Evolutionary conservation across 306 rosid species (phyloP), one percentile per base, ranked within the genome.

Genomic region (Carpinus viminea): DNA sequence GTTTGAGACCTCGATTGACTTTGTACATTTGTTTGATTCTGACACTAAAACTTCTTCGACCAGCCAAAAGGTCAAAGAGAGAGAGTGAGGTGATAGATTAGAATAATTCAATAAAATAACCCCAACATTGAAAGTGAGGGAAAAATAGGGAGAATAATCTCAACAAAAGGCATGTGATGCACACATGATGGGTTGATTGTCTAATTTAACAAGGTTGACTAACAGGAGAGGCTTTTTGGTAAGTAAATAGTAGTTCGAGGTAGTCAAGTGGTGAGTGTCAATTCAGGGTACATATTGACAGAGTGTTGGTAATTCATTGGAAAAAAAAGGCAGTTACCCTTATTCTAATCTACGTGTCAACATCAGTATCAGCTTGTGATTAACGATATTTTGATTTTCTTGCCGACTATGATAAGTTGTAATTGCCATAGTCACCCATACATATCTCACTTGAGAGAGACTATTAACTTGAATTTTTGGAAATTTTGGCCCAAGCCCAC

Each of bases 1-100:
- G 71, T 95, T 92, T 69, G 92, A 88, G 28, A 85, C 86, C 81
- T 91, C 98, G 97, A 91, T 91, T 21, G 72, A 12, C 9, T 0
- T 38, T 74, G 55, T 0, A 16, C 28, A 12, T 21, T 28, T 26
- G 9, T 17, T 51, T 4, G 51, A 36, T 45, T 28, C 38, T 26
- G 62, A 76, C 65, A 66, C n/a, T 59, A 75, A 51, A 54, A 68
- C 12, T 20, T 21, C 8, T n/a, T 2, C 16, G 21, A 5, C 70
- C 12, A 24, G 8, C 36, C 59, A 4, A 15, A 20, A 41, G 70
- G 60, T 52, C 72, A 18, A 24, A 24, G 26, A n/a, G 12, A n/a
- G 5, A 5, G 61, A 18, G 57, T 12, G 3, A 5, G 20, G 1
- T 31, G 34, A 31, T 31, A 2, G 34, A 31, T 31, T 31, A 31